Conservation (phyloP, 495 filamentous ascomycete species). For the Talaromyces trachyspermus region DNA sequence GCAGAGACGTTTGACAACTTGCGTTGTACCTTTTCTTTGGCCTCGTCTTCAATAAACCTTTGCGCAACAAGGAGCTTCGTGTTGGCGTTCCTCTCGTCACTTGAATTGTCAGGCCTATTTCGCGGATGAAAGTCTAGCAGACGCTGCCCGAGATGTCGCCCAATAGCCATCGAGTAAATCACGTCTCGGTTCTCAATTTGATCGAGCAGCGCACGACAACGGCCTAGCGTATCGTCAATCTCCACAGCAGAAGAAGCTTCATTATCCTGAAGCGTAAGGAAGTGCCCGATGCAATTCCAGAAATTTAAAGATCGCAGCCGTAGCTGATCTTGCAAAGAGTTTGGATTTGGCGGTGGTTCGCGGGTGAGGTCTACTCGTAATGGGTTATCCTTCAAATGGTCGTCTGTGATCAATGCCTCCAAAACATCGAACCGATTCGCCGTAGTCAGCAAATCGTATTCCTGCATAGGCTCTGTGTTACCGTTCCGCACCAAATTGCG, state of each 20-base stretch:
- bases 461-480: conserved; percentile 21
- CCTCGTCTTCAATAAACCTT: conserved; percentile 72
- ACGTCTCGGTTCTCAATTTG: conserved; percentile 85
- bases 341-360: conserved; percentile 33
- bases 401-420: conserved; percentile 64
- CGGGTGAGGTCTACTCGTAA: conserved; percentile 39
- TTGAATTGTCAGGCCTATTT: conserved; percentile 48
- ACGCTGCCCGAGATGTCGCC: conserved; percentile 62
- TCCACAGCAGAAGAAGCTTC: conserved; percentile 48
- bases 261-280: conserved; percentile 60
- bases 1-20: conserved; percentile 71
- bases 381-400: conserved; percentile 51
- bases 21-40: conserved; percentile 65
- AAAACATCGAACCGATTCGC: conserved; percentile 65
- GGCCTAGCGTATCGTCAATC: conserved; percentile 55
- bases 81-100: conserved; percentile 62
- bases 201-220: conserved; percentile 61
- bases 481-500: conserved; percentile 28
- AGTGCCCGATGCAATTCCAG: conserved; percentile 69
- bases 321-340: conserved; percentile 40
- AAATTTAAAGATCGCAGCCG: conserved; percentile 64
- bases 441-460: conserved; percentile 52
- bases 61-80: conserved; percentile 73
- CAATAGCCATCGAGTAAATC: conserved; percentile 79
- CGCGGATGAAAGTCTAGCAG: conserved; percentile 54